These are phyloP conservation scores for Candida montana DNA, from an alignment of 805 yeast genomes.

Conservation along the genomic window DNA sequence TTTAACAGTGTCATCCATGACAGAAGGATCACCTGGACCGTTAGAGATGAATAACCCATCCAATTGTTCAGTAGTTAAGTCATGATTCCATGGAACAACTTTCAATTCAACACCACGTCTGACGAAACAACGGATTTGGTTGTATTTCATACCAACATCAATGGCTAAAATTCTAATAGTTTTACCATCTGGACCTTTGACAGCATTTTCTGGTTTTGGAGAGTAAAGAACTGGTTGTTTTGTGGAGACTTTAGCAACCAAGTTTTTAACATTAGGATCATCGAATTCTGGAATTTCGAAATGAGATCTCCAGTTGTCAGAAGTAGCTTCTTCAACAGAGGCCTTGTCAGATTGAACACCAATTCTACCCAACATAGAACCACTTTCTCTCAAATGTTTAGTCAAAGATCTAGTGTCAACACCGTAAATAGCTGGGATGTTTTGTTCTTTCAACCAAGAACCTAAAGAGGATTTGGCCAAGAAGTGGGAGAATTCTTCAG, in stretches of 20 bases:
- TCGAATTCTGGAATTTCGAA: conserved; percentile 83
- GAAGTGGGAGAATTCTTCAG: conserved; percentile 92
- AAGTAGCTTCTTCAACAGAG: conserved; percentile 26
- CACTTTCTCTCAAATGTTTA: conserved; percentile 84
- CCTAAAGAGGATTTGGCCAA: conserved; percentile 91
- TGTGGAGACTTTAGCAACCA: conserved; percentile 87
- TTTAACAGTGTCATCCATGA: conserved; percentile 61
- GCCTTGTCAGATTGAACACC: conserved; percentile 48
- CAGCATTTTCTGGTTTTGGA: conserved; percentile 53
- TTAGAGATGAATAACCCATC: conserved; percentile 96
- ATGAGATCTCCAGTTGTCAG: conserved; percentile 51
- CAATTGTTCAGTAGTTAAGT: conserved; percentile 70
- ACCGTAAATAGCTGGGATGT: conserved; percentile 95
- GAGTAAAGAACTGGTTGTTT: conserved; percentile 69
- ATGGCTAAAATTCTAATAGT: conserved; percentile 79
- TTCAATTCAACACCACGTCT: conserved; percentile 92
- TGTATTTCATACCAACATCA: conserved; percentile 97
- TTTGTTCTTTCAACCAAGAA: conserved; percentile 86
- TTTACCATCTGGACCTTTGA: conserved; percentile 68
- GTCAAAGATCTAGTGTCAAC: conserved; percentile 95
- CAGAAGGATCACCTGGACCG: conserved; percentile 99
- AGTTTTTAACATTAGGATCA: conserved; percentile 87
- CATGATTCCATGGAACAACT: conserved; percentile 95
- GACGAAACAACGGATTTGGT: conserved; percentile 95
- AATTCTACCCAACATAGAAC: conserved; percentile 90